phyloP scores from a whole-genome alignment of 768 basidiomycete species.

The Amyloporia xantha region DNA sequence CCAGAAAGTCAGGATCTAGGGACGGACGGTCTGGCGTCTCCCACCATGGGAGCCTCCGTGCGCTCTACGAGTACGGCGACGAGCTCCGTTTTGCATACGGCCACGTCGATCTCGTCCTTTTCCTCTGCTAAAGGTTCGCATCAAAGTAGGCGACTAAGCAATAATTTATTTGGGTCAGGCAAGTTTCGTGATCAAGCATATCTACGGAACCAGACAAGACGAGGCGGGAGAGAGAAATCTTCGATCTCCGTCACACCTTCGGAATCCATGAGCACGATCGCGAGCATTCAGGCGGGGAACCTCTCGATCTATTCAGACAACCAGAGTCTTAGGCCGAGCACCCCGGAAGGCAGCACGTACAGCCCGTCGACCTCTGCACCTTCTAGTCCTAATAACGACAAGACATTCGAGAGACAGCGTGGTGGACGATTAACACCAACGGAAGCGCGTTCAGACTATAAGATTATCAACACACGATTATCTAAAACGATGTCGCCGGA shows the following conservation, averaged over 20 bases:
- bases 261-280: slow-evolving; percentile 32
- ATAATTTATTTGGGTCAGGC: slow-evolving; percentile 82
- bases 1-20: slow-evolving; percentile 11
- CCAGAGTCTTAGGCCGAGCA: slow-evolving; percentile 42
- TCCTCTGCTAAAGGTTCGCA: slow-evolving; percentile 34
- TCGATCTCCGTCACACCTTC: slow-evolving; percentile 41
- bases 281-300: slow-evolving; percentile 39
- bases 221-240: slow-evolving; percentile 27
- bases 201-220: slow-evolving; percentile 42
- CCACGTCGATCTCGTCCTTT: slow-evolving; percentile 19
- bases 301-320: slow-evolving; percentile 36
- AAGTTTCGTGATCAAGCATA: slow-evolving; percentile 71
- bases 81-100: slow-evolving; percentile 24
- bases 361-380: slow-evolving; percentile 32
- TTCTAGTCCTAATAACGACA: slow-evolving; percentile 37
- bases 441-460: slow-evolving; percentile 16
- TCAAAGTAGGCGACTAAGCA: slow-evolving; percentile 70
- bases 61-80: slow-evolving; percentile 29
- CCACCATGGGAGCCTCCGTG: slow-evolving; percentile 17
- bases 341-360: slow-evolving; percentile 45
- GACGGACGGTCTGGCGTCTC: slow-evolving; percentile 1
- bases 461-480: slow-evolving; percentile 29
- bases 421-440: slow-evolving; percentile 32
- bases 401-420: slow-evolving; percentile 16
- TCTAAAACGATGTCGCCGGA: slow-evolving; percentile 46